Percentiles rank a stretch among this genome's conserved stretches.
Conservation (phyloP, 2,329 filamentous ascomycete species). For the Fusarium clavum region DNA sequence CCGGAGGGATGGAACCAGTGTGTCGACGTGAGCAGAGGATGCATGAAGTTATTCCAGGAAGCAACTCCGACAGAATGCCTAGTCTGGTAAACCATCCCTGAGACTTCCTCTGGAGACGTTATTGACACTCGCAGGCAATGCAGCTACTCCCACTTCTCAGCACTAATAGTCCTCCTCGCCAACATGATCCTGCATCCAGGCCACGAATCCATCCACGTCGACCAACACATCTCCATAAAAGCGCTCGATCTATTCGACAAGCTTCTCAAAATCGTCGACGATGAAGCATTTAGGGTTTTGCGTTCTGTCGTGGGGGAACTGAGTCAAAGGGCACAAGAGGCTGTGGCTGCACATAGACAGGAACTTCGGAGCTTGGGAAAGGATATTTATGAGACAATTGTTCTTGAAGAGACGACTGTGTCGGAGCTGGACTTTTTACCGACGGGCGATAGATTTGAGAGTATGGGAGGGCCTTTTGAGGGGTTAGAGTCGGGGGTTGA, state of each 20-base stretch:
- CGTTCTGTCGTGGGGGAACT: slow-evolving; percentile 35
- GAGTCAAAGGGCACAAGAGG: slow-evolving; percentile 33
- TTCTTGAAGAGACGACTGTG: not conserved
- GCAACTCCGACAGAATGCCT: slow-evolving; percentile 49
- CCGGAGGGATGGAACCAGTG: slow-evolving; percentile 50
- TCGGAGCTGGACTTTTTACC: slow-evolving; percentile 28
- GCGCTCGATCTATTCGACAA: slow-evolving; percentile 47
- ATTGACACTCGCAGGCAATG: slow-evolving; percentile 42
- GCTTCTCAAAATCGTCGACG: slow-evolving; percentile 36
- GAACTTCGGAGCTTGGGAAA: not conserved
- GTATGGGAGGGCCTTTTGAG: slow-evolving; percentile 22
- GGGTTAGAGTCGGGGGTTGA: slow-evolving; percentile 20
- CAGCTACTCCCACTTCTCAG: slow-evolving; percentile 49
- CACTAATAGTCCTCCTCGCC: slow-evolving; percentile 50
- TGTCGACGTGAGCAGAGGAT: slow-evolving; percentile 50
- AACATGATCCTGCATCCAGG: slow-evolving; percentile 49
- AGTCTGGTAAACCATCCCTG: slow-evolving; percentile 46
- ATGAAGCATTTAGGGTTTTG: slow-evolving; percentile 26
- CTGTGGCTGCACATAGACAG: slow-evolving; percentile 21
- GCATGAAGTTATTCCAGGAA: slow-evolving; percentile 49
- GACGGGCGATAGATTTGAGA: slow-evolving; percentile 7
- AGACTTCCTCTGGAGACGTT: rapidly evolving
- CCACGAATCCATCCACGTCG: slow-evolving; percentile 41
- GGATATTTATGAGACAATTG: slow-evolving; percentile 18
- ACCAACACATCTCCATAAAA: slow-evolving; percentile 47